These are phyloP conservation scores for Nicotiana attenuata DNA, from an alignment of 257 asterid species.

Conservation along the genomic window DNA sequence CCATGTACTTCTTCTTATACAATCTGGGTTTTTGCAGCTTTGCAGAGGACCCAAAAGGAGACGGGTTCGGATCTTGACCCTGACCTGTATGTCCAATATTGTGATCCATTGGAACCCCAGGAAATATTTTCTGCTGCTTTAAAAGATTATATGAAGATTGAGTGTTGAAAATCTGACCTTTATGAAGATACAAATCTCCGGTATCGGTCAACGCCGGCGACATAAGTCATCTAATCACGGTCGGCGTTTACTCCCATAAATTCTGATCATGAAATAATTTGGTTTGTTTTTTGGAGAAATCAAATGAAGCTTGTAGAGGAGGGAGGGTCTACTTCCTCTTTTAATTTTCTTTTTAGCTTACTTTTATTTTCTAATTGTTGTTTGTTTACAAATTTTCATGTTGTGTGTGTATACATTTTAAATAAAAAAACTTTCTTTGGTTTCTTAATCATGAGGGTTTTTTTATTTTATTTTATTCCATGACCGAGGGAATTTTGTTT, in stretches of 20 bases:
- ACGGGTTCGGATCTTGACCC: background rate
- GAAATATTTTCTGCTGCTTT: background rate
- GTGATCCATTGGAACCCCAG: constrained; percentile 49
- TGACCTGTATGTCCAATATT: constrained; percentile 41
- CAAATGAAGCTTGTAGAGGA: background rate
- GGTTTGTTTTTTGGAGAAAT: background rate
- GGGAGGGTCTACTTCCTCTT: background rate
- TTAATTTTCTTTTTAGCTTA: background rate
- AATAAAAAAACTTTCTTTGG: background rate
- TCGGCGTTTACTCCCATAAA: background rate
- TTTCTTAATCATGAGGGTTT: background rate
- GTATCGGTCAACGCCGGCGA: constrained; percentile 54
- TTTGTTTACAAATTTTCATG: background rate
- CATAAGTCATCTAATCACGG: constrained; percentile 58
- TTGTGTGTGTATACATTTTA: background rate
- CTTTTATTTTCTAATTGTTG: background rate
- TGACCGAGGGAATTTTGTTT: background rate
- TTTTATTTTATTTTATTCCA: too few species aligned
- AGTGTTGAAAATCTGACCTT: constrained; percentile 40
- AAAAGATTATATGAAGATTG: constrained; percentile 6
- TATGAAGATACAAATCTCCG: constrained; percentile 15
- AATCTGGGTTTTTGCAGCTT: constrained; percentile 46
- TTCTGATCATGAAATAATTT: background rate
- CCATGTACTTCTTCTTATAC: constrained; percentile 49
- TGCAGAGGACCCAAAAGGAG: constrained; percentile 37